A percentile compares a stretch with the other conserved stretches of the same genome.
These are phyloP conservation scores for Massarina eburnea DNA, from an alignment of 2,329 filamentous ascomycete species.

Conservation along the genomic window DNA sequence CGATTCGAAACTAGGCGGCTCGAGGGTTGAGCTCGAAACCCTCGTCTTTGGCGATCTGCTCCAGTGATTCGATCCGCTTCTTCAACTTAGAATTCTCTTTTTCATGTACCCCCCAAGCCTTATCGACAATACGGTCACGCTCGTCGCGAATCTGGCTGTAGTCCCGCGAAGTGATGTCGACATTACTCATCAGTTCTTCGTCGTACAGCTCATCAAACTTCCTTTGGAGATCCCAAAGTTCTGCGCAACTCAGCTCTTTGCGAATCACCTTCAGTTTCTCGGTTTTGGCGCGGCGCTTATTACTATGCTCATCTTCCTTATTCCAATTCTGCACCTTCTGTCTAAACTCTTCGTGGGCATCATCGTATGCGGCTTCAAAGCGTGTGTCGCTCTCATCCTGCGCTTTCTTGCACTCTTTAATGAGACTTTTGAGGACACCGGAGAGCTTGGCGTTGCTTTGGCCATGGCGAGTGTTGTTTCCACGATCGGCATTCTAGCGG, in stretches of 20 bases:
- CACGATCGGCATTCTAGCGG: neutral
- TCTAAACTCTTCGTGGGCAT: neutral
- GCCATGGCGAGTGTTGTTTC: neutral
- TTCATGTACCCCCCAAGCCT: no score
- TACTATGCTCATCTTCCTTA: neutral
- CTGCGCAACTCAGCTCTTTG: neutral
- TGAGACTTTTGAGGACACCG: neutral
- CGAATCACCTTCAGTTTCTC: neutral
- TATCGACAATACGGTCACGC: neutral
- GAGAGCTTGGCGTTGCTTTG: neutral
- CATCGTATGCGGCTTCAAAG: neutral
- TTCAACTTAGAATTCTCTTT: neutral
- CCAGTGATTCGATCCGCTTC: neutral
- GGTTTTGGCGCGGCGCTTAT: neutral
- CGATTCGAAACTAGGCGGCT: neutral
- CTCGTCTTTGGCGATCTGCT: neutral
- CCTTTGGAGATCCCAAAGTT: neutral
- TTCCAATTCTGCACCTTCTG: neutral
- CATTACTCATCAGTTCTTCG: neutral
- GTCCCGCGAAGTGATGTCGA: neutral
- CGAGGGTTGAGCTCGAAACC: neutral
- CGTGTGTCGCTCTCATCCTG: neutral
- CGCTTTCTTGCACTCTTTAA: neutral
- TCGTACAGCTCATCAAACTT: neutral
- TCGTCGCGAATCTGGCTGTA: neutral